Conservation (phyloP, 2,329 filamentous ascomycete species). For the Ophiostoma perfectum region DNA sequence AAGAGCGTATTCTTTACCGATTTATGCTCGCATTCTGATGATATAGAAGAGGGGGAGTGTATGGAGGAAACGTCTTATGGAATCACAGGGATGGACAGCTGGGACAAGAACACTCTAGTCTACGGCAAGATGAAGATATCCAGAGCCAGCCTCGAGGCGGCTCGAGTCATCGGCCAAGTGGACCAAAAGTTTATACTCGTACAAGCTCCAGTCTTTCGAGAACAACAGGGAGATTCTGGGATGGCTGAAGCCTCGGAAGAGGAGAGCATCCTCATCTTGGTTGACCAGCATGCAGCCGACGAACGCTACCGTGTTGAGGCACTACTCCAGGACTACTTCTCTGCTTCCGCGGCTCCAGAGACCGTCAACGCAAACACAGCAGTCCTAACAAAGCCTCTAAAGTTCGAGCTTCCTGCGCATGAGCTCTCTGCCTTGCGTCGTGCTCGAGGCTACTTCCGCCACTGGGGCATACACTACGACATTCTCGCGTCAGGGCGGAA, state of each 20-base stretch:
- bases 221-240: neutral
- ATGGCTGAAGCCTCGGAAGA: neutral
- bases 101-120: constrained; percentile 1
- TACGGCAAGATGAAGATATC: constrained; percentile 45
- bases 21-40: neutral
- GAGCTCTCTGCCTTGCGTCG: constrained; percentile 57
- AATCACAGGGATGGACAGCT: neutral
- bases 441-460: constrained; percentile 52
- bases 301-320: constrained; percentile 76
- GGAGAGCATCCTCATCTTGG: constrained; percentile 53
- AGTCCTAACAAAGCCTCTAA: constrained; percentile 48
- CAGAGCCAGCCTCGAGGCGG: constrained; percentile 53
- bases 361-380: constrained; percentile 30
- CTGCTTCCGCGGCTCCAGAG: constrained; percentile 25
- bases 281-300: constrained; percentile 94
- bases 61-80: no score
- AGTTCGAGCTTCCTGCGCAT: constrained; percentile 57
- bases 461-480: constrained; percentile 72
- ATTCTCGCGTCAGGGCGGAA: neutral
- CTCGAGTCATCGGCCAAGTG: constrained; percentile 71
- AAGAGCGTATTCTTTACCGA: constrained; percentile 14
- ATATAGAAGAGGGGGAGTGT: neutral
- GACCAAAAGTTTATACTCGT: constrained; percentile 84
- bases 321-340: constrained; percentile 55
- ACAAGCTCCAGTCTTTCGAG: constrained; percentile 41